Conservation (phyloP, 176 grass and related monocot species). For the Oryza punctata region DNA sequence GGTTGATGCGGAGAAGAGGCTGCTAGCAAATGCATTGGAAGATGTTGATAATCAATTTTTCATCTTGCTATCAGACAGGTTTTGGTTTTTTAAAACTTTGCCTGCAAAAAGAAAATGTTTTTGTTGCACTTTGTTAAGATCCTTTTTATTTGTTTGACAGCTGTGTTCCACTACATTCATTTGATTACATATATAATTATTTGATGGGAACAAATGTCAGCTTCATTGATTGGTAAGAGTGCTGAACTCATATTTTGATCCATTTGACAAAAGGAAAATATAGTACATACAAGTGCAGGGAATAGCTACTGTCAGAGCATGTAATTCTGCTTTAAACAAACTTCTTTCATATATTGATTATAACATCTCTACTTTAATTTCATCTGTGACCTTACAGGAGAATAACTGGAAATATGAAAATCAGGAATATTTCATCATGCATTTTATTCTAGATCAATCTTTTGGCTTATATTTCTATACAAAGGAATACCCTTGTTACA, state of each 20-base stretch:
- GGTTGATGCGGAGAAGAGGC: slow-evolving; percentile 96
- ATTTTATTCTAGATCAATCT: slow-evolving; percentile 18
- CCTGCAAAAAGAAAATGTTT: background rate
- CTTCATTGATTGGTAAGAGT: slow-evolving; percentile 89
- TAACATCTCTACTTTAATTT: slow-evolving; percentile 17
- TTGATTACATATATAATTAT: slow-evolving; percentile 96
- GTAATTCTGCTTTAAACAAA: background rate
- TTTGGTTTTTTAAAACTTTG: slow-evolving; percentile 52
- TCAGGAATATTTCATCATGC: slow-evolving; percentile 9
- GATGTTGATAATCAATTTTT: slow-evolving; percentile 96
- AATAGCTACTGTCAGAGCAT: background rate
- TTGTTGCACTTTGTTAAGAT: slow-evolving; percentile 37
- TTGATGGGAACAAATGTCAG: slow-evolving; percentile 90
- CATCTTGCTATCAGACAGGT: slow-evolving; percentile 98
- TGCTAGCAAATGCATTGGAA: slow-evolving; percentile 89
- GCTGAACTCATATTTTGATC: slow-evolving; percentile 30
- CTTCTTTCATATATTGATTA: slow-evolving; percentile 6
- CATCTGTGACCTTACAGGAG: background rate
- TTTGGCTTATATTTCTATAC: slow-evolving; percentile 22
- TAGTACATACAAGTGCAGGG: background rate
- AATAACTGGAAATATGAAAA: slow-evolving; percentile 9
- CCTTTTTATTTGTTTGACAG: slow-evolving; percentile 62
- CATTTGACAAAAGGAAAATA: slow-evolving; percentile 22
- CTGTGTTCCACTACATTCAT: slow-evolving; percentile 89
- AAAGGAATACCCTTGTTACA: slow-evolving; percentile 20